These are phyloP conservation scores for Pseudocercospora musae DNA, from an alignment of 2,329 filamentous ascomycete species.

Conservation along the genomic window DNA sequence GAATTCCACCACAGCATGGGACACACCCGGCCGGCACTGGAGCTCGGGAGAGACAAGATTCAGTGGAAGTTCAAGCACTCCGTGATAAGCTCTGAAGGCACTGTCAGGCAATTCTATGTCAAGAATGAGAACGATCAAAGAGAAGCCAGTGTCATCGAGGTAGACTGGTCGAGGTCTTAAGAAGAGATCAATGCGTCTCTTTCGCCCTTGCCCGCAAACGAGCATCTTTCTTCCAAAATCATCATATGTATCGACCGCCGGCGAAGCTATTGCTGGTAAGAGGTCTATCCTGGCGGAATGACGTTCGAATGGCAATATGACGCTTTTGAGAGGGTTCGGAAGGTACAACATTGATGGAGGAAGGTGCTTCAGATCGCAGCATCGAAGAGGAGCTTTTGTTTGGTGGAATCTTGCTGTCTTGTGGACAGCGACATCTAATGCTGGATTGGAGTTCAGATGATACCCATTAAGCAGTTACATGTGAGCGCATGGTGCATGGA, in stretches of 20 bases:
- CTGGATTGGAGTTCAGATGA: background rate
- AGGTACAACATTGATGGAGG: background rate
- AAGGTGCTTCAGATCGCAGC: background rate
- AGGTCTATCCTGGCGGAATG: background rate
- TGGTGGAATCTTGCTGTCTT: background rate
- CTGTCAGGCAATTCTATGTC: conserved; percentile 31
- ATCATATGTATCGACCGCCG: background rate
- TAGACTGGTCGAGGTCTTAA: conserved; percentile 25
- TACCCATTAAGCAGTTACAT: background rate
- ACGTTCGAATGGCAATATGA: background rate
- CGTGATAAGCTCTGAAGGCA: conserved; percentile 18
- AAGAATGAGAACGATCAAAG: conserved; percentile 13
- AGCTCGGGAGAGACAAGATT: conserved; percentile 26
- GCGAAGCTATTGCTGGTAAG: background rate
- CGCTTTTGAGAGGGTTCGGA: background rate
- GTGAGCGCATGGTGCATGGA: background rate
- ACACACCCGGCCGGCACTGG: conserved; percentile 23
- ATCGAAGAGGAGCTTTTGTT: background rate
- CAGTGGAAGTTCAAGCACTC: conserved; percentile 28
- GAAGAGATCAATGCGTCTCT: background rate
- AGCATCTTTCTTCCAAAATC: background rate
- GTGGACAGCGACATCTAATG: background rate
- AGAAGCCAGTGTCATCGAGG: conserved; percentile 26
- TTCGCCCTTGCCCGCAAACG: background rate
- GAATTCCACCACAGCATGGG: conserved; percentile 29